A percentile compares a stretch with the other conserved stretches of the same genome.
Evolutionary conservation across 2,329 filamentous ascomycete species (phyloP).

Genomic region (Alternaria sp.): DNA sequence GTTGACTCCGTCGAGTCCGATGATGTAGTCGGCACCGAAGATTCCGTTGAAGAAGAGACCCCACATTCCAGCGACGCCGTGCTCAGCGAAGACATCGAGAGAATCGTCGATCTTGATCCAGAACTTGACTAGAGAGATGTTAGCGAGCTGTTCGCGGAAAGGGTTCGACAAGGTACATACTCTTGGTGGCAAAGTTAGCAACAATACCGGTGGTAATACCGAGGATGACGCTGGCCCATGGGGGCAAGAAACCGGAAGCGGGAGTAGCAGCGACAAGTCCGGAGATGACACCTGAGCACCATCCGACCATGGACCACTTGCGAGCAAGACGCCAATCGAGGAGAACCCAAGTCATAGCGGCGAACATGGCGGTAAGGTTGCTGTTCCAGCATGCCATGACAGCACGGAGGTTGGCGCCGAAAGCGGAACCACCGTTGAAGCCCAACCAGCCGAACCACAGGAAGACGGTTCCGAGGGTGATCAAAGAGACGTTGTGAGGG

Average conservation of each 20-base stretch:
- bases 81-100: conserved; percentile 90
- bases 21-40: conserved; percentile 77
- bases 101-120: conserved; percentile 84
- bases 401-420: conserved; percentile 91
- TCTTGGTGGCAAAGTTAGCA: conserved; percentile 87
- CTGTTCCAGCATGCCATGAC: conserved; percentile 99
- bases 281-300: conserved; percentile 88
- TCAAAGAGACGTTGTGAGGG: conserved; percentile 96
- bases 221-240: conserved; percentile 67
- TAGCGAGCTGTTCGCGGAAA: conserved; percentile 19
- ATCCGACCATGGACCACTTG: conserved; percentile 94
- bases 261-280: conserved; percentile 88
- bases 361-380: conserved; percentile 91
- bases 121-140: conserved; percentile 64
- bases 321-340: conserved; percentile 93
- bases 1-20: conserved; percentile 77
- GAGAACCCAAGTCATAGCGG: conserved; percentile 89
- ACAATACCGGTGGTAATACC: conserved; percentile 69
- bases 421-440: conserved; percentile 96
- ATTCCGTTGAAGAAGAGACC: conserved; percentile 81
- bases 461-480: conserved; percentile 91
- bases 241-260: conserved; percentile 77
- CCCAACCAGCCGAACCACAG: conserved; percentile 99
- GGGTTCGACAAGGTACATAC: conserved; percentile 59
- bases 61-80: conserved; percentile 82